Percentiles rank a stretch among this genome's conserved stretches.
These are phyloP conservation scores for Monosporascus sp. DNA, from an alignment of 2,329 filamentous ascomycete genomes.

Conservation along the genomic window DNA sequence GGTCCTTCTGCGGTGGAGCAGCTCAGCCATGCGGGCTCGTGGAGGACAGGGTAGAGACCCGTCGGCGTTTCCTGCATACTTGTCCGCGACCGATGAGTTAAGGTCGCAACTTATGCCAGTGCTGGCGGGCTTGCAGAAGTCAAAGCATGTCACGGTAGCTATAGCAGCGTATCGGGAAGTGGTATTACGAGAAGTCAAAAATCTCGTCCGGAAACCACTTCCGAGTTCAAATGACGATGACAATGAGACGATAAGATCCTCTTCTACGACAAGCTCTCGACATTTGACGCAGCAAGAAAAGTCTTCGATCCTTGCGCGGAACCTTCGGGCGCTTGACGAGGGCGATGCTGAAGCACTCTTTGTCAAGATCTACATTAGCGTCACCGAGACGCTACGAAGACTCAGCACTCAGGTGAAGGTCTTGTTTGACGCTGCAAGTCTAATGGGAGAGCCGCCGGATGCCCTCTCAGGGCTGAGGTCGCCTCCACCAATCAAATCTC, in stretches of 20 bases:
- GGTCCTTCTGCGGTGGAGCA: slow-evolving; percentile 81
- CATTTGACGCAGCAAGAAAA: slow-evolving; percentile 79
- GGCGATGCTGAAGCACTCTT: slow-evolving; percentile 82
- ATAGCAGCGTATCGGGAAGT: slow-evolving; percentile 81
- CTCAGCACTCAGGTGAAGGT: slow-evolving; percentile 90
- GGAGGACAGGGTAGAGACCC: slow-evolving; percentile 62
- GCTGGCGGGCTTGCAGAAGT: slow-evolving; percentile 74
- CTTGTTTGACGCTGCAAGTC: slow-evolving; percentile 87
- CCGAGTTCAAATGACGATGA: slow-evolving; percentile 95
- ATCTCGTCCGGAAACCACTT: slow-evolving; percentile 75
- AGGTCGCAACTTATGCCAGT: slow-evolving; percentile 65
- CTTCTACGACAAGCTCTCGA: slow-evolving; percentile 68
- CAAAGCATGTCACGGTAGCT: slow-evolving; percentile 73
- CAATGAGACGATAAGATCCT: slow-evolving; percentile 80
- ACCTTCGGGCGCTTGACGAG: slow-evolving; percentile 76
- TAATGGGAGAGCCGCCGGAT: slow-evolving; percentile 43
- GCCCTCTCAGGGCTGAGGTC: slow-evolving; percentile 37
- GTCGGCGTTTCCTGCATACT: slow-evolving; percentile 71
- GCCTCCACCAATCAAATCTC: slow-evolving; percentile 42
- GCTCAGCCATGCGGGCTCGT: slow-evolving; percentile 66
- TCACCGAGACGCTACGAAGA: slow-evolving; percentile 80
- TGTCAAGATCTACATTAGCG: slow-evolving; percentile 74
- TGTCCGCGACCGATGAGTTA: slow-evolving; percentile 65
- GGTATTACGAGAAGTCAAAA: slow-evolving; percentile 79
- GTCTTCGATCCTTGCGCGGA: slow-evolving; percentile 80